Percentiles rank a stretch among this genome's conserved stretches.
phyloP scores from a whole-genome alignment of 208 protist species.

The Leishmania amazonensis region DNA sequence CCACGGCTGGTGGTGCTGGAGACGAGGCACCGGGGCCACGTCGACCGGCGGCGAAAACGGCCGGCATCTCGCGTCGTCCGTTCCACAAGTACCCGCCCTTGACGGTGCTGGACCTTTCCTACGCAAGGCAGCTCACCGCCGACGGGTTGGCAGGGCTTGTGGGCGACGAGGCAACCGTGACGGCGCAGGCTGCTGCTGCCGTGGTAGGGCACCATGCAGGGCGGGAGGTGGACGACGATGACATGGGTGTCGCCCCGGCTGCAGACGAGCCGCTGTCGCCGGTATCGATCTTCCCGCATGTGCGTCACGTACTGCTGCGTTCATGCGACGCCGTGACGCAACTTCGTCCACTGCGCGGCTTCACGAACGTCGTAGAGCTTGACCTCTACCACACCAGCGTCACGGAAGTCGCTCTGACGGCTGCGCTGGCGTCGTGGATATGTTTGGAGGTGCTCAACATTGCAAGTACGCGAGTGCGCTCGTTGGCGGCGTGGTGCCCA shows the following conservation, averaged over 20 bases:
- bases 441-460: constrained; percentile 39
- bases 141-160: constrained; percentile 6
- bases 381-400: constrained; percentile 70
- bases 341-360: constrained; percentile 27
- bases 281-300: constrained; percentile 1
- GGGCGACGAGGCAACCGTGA: neutral
- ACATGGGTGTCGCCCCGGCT: neutral
- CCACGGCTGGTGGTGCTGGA: neutral
- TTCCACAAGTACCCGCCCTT: neutral
- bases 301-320: constrained; percentile 39
- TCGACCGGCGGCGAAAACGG: neutral
- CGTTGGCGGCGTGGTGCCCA: constrained; percentile 33
- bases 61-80: neutral
- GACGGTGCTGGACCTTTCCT: constrained; percentile 9
- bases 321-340: constrained; percentile 46
- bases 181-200: neutral
- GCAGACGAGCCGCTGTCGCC: neutral
- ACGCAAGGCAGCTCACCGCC: constrained; percentile 5
- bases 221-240: neutral
- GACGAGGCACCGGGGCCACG: neutral
- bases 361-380: constrained; percentile 43
- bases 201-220: neutral
- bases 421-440: constrained; percentile 34
- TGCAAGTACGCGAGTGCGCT: constrained; percentile 33
- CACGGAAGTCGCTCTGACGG: constrained; percentile 25